Percentiles rank a stretch among this genome's conserved stretches.
phyloP scores from a whole-genome alignment of 768 basidiomycete genomes.

The Tylopilus intermedius region DNA sequence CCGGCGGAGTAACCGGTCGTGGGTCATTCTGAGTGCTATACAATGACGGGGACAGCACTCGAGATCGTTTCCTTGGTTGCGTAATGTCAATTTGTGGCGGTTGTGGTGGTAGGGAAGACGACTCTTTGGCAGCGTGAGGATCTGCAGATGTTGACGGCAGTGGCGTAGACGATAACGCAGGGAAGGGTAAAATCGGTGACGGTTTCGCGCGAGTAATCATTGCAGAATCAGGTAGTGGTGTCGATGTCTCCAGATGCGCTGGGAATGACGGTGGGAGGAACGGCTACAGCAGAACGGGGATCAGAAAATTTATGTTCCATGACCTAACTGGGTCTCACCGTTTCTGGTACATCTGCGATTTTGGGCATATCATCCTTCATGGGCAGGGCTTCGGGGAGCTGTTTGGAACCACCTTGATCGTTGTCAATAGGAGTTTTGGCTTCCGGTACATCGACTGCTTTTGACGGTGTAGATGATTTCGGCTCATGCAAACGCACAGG shows the following conservation, averaged over 20 bases:
- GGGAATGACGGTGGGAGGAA: conserved; percentile 56
- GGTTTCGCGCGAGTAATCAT: conserved; percentile 38
- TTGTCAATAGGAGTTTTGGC: neutral
- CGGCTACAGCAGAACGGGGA: conserved; percentile 26
- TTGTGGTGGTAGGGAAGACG: conserved; percentile 15
- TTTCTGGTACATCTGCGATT: conserved; percentile 35
- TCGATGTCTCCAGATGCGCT: conserved; percentile 48
- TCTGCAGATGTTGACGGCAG: conserved; percentile 15
- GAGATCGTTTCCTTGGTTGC: conserved; percentile 28
- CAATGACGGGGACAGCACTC: conserved; percentile 24
- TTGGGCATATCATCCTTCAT: conserved; percentile 13
- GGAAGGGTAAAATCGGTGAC: conserved; percentile 33
- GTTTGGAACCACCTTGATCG: conserved; percentile 1
- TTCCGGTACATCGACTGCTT: neutral
- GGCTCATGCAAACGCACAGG: conserved; percentile 9
- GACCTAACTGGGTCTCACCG: conserved; percentile 26
- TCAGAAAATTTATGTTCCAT: conserved; percentile 13
- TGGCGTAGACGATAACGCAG: conserved; percentile 24
- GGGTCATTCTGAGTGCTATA: conserved; percentile 17
- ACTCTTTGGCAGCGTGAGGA: conserved; percentile 8
- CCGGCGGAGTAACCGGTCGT: conserved; percentile 19
- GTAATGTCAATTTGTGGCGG: conserved; percentile 12
- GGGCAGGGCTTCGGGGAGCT: conserved; percentile 1
- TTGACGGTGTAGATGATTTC: conserved; percentile 13
- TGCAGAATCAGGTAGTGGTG: conserved; percentile 34